A percentile compares a stretch with the other conserved stretches of the same genome.
phyloP scores from a whole-genome alignment of 805 yeast species.

The Monosporozyma aquatica region DNA sequence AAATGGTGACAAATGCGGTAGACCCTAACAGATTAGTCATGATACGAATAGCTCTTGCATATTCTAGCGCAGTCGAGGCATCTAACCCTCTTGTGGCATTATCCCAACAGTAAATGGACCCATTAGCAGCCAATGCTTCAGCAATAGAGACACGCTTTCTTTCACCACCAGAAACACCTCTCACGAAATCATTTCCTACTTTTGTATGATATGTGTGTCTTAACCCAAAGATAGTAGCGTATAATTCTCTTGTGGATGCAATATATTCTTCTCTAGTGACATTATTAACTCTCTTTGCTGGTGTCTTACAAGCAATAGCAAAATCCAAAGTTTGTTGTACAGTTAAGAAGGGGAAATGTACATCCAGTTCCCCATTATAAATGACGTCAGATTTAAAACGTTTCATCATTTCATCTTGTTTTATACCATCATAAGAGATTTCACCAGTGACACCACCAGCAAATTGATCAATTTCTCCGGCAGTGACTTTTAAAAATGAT shows the following conservation, averaged over 20 bases:
- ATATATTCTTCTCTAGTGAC: conserved; percentile 42
- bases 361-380: conserved; percentile 56
- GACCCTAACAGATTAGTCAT: conserved; percentile 42
- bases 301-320: conserved; percentile 63
- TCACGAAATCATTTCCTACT: conserved; percentile 44
- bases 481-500: conserved; percentile 53
- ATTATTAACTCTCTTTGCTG: conserved; percentile 42
- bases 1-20: conserved; percentile 50
- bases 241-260: conserved; percentile 30
- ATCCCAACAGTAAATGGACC: conserved; percentile 49
- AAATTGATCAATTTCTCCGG: conserved; percentile 43
- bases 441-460: conserved; percentile 44
- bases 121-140: conserved; percentile 47
- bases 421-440: conserved; percentile 52
- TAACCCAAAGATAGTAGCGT: conserved; percentile 42
- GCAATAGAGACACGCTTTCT: conserved; percentile 68
- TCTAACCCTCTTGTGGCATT: conserved; percentile 60
- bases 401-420: conserved; percentile 50
- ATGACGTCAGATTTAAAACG: conserved; percentile 47
- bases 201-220: conserved; percentile 45
- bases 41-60: conserved; percentile 48
- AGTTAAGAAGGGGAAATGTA: conserved; percentile 68
- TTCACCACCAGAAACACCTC: conserved; percentile 72
- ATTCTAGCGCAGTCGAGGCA: conserved; percentile 61
- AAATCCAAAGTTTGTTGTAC: conserved; percentile 65